These are phyloP conservation scores for Niveomyces coronatus DNA, from an alignment of 2,329 filamentous ascomycete species.

Conservation along the genomic window DNA sequence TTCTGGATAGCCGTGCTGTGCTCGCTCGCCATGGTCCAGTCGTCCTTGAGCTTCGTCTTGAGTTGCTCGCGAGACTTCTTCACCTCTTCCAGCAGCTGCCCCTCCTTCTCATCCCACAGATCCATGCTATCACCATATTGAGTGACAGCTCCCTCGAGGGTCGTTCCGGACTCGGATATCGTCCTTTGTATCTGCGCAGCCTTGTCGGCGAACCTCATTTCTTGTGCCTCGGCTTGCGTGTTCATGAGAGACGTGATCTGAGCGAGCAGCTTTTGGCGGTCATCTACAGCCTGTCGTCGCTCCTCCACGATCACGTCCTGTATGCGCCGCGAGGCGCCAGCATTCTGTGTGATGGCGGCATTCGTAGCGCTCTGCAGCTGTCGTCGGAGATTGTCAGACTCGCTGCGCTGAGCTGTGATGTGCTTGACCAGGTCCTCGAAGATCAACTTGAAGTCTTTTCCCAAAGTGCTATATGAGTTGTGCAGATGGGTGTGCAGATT, in stretches of 20 bases:
- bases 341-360: slow-evolving; percentile 57
- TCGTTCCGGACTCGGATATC: slow-evolving; percentile 50
- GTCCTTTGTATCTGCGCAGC: slow-evolving; percentile 53
- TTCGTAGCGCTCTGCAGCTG: slow-evolving; percentile 63
- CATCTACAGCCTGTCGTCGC: slow-evolving; percentile 57
- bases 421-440: slow-evolving; percentile 74
- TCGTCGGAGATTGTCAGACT: slow-evolving; percentile 61
- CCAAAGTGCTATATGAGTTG: slow-evolving; percentile 70
- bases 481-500: slow-evolving; percentile 81
- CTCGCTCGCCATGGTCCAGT: slow-evolving; percentile 72
- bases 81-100: slow-evolving; percentile 59
- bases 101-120: slow-evolving; percentile 60
- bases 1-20: slow-evolving; percentile 76
- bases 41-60: slow-evolving; percentile 73
- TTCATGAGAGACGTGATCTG: slow-evolving; percentile 74
- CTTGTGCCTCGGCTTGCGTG: slow-evolving; percentile 62
- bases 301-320: slow-evolving; percentile 67
- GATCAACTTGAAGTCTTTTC: slow-evolving; percentile 73
- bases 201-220: slow-evolving; percentile 56
- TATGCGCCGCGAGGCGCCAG: slow-evolving; percentile 54
- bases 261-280: slow-evolving; percentile 61
- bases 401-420: slow-evolving; percentile 63
- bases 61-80: slow-evolving; percentile 64
- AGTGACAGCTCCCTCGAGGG: slow-evolving; percentile 54
- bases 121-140: slow-evolving; percentile 64